These are phyloP conservation scores for Penicillium canescens DNA, from an alignment of 495 filamentous ascomycete species.

Conservation along the genomic window DNA sequence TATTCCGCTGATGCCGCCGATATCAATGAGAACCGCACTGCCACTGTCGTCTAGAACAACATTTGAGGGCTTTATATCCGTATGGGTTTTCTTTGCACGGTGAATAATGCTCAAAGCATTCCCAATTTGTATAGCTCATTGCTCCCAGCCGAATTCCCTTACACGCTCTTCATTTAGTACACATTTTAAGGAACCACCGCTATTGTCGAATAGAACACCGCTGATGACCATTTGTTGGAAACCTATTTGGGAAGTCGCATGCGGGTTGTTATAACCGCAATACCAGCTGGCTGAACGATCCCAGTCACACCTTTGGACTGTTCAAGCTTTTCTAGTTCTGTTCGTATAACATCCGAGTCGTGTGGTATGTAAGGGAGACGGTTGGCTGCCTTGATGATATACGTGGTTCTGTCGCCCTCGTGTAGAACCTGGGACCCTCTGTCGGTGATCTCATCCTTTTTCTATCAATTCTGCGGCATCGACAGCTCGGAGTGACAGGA, in stretches of 20 bases:
- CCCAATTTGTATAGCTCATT: conserved; percentile 31
- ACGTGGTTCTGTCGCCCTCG: not conserved
- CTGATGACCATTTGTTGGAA: conserved; percentile 12
- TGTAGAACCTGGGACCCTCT: conserved; percentile 17
- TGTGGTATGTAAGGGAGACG: conserved; percentile 18
- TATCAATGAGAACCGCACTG: conserved; percentile 33
- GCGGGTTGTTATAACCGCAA: conserved; percentile 22
- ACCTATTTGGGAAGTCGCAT: conserved; percentile 12
- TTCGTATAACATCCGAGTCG: conserved; percentile 19
- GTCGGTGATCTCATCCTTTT: conserved; percentile 11
- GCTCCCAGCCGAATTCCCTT: conserved; percentile 15
- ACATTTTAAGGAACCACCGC: conserved; percentile 19
- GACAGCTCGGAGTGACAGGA: conserved; percentile 14
- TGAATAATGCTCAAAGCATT: conserved; percentile 23
- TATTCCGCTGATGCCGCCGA: conserved; percentile 32
- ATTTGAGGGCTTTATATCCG: conserved; percentile 39
- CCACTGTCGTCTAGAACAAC: conserved; percentile 26
- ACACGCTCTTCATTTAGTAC: conserved; percentile 13
- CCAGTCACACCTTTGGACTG: conserved; percentile 12
- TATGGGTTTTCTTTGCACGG: conserved; percentile 25
- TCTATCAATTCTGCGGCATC: conserved; percentile 7
- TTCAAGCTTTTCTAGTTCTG: conserved; percentile 23
- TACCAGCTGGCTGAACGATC: conserved; percentile 21
- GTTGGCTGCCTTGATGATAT: conserved; percentile 23
- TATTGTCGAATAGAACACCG: conserved; percentile 19